A percentile compares a stretch with the other conserved stretches of the same genome.
Evolutionary conservation across 1,139 yeast species (phyloP).

Genomic region (Suhomyces ambrosiae): DNA sequence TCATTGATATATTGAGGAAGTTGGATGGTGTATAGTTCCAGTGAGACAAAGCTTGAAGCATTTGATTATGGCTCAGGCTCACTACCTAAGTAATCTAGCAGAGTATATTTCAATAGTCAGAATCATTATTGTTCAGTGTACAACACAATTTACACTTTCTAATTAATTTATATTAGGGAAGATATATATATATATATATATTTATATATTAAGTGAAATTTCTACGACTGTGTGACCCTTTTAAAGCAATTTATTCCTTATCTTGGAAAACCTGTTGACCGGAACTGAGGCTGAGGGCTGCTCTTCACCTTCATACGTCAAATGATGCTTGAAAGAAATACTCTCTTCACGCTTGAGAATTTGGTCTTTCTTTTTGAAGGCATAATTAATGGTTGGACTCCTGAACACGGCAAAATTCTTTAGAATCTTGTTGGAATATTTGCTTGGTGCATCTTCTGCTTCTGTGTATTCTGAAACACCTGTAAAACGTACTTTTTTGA

Average conservation of each 20-base stretch:
- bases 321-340: conserved; percentile 44
- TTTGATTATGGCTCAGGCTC: too few relatives aligned
- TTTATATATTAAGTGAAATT: too few relatives aligned
- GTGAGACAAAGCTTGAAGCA: too few relatives aligned
- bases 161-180: too few relatives aligned
- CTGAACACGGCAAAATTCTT: conserved; percentile 48
- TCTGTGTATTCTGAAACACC: conserved; percentile 56
- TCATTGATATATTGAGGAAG: too few relatives aligned
- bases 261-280: conserved; percentile 15
- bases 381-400: conserved; percentile 22
- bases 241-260: conserved; percentile 16
- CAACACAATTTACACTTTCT: too few relatives aligned
- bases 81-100: too few relatives aligned
- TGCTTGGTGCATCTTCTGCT: conserved; percentile 59
- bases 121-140: too few relatives aligned
- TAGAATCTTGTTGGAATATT: conserved; percentile 47
- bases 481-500: conserved; percentile 51
- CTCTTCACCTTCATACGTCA: conserved; percentile 17
- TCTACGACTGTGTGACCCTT: too few relatives aligned
- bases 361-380: conserved; percentile 43
- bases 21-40: too few relatives aligned
- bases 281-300: conserved; percentile 3
- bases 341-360: conserved; percentile 55
- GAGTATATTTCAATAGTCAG: too few relatives aligned
- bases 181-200: too few relatives aligned